Evolutionary conservation across 495 filamentous ascomycete species (phyloP).

Genomic region (Aspergillus nidulans): DNA sequence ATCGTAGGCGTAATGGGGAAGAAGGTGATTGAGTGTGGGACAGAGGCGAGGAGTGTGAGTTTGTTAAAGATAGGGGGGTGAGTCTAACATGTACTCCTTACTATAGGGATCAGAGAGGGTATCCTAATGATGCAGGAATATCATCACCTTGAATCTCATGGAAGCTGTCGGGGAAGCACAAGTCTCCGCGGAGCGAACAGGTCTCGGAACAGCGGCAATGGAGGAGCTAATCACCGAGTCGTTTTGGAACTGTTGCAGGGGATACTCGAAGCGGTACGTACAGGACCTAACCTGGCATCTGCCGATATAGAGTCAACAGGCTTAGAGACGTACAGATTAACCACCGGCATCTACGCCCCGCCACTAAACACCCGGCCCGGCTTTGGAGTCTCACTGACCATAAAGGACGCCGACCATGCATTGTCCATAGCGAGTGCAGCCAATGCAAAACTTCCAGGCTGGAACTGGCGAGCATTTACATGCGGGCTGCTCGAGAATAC

Average conservation of each 20-base stretch:
- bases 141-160: slow-evolving; percentile 45
- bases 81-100: background rate
- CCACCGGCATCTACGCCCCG: slow-evolving; percentile 40
- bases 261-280: slow-evolving; percentile 43
- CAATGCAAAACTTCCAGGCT: slow-evolving; percentile 35
- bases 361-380: slow-evolving; percentile 36
- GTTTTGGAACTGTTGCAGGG: slow-evolving; percentile 41
- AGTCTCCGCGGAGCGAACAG: slow-evolving; percentile 51
- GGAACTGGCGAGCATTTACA: slow-evolving; percentile 32
- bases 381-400: slow-evolving; percentile 40
- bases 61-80: slow-evolving; percentile 45
- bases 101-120: too few species aligned
- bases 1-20: slow-evolving; percentile 20
- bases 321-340: slow-evolving; percentile 25
- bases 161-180: slow-evolving; percentile 50
- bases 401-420: slow-evolving; percentile 43
- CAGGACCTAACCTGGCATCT: too few species aligned
- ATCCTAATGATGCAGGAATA: slow-evolving; percentile 26
- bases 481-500: slow-evolving; percentile 37
- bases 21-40: slow-evolving; percentile 29
- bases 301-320: background rate
- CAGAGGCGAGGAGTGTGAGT: slow-evolving; percentile 38
- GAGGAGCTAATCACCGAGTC: slow-evolving; percentile 48
- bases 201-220: slow-evolving; percentile 43
- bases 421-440: slow-evolving; percentile 31